These are phyloP conservation scores for Azolla pinnata DNA, from an alignment of 75 land plant species.

Conservation along the genomic window DNA sequence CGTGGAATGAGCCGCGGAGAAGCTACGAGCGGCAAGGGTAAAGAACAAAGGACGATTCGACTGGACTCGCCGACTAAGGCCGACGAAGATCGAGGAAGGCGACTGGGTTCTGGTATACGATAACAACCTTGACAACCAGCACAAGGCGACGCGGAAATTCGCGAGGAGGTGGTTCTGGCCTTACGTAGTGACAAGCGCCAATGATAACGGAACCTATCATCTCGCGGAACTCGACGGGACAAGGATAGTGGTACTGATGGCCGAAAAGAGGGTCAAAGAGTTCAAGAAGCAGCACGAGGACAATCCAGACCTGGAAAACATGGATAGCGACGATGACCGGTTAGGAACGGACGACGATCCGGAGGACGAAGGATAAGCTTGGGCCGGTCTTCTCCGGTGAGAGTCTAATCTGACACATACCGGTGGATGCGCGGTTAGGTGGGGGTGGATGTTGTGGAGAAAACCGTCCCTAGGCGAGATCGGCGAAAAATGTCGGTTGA, in stretches of 20 bases:
- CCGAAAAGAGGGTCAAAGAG: neutral
- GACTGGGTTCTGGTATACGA: neutral
- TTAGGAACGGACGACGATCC: no score
- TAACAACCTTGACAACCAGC: neutral
- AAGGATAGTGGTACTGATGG: neutral
- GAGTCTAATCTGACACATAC: no score
- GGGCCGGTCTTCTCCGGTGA: no score
- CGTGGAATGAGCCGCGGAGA: neutral
- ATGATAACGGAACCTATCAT: neutral
- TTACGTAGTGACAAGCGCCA: neutral
- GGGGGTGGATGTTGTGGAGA: no score
- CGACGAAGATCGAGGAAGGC: neutral
- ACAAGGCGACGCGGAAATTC: neutral
- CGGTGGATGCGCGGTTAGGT: no score
- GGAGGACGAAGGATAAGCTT: no score
- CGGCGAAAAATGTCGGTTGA: no score
- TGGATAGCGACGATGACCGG: no score
- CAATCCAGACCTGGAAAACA: no score
- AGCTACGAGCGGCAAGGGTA: neutral
- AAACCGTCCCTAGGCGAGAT: no score
- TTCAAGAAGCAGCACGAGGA: neutral
- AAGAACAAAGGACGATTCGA: neutral
- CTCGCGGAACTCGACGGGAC: neutral
- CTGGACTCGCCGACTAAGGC: neutral
- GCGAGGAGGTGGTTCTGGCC: neutral